These are phyloP conservation scores for Medicago arabica DNA, from an alignment of 306 rosid species.

Conservation along the genomic window DNA sequence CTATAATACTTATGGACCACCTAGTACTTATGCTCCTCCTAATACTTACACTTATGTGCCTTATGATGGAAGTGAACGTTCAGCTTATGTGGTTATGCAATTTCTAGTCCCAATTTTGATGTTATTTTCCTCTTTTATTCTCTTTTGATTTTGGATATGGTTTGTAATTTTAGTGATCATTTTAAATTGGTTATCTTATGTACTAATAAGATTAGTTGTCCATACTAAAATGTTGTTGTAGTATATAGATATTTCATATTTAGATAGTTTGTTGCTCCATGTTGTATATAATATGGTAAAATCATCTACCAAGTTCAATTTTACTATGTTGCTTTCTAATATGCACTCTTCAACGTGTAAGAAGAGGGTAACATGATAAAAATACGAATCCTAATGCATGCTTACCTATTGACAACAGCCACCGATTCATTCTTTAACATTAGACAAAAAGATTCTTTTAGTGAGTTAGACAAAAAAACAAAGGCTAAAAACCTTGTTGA, in stretches of 20 bases:
- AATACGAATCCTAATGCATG: neutral
- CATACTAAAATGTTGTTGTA: neutral
- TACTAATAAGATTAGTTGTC: neutral
- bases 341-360: neutral
- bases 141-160: conserved; percentile 36
- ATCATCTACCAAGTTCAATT: neutral
- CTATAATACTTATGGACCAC: conserved; percentile 16
- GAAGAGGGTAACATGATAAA: neutral
- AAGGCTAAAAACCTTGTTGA: too few relatives aligned
- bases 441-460: too few relatives aligned
- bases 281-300: neutral
- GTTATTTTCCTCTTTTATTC: conserved; percentile 35
- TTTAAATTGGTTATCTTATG: neutral
- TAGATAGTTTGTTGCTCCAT: neutral
- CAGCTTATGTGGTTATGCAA: conserved; percentile 13
- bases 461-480: too few relatives aligned
- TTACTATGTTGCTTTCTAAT: neutral
- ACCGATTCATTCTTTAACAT: neutral
- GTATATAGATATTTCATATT: neutral
- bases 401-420: neutral
- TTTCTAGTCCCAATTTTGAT: conserved; percentile 24
- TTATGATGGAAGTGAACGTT: conserved; percentile 28
- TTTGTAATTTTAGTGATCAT: neutral
- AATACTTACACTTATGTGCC: conserved; percentile 48
- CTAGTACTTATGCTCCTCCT: conserved; percentile 26